phyloP scores from a whole-genome alignment of 2,329 filamentous ascomycete genomes.

The Sporothrix schenckii region DNA sequence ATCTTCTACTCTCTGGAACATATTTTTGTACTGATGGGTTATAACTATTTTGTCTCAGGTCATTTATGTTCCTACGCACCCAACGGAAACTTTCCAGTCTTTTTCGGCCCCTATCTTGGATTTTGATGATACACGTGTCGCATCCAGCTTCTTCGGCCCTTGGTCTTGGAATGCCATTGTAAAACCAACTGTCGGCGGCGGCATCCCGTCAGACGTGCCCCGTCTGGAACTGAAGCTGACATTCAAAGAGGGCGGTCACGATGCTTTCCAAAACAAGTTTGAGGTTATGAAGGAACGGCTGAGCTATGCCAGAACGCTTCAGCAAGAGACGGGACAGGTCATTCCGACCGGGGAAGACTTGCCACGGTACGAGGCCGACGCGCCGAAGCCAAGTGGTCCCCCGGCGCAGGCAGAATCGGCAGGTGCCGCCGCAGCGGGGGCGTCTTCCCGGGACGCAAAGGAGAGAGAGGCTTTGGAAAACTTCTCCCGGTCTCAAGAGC shows the following conservation, averaged over 20 bases:
- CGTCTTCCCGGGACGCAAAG: conserved; percentile 22
- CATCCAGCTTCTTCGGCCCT: conserved; percentile 87
- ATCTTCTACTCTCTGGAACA: too few species aligned
- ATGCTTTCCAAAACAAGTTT: conserved; percentile 82
- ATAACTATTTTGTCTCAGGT: conserved; percentile 56
- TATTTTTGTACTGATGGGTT: not conserved
- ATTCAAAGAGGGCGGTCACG: conserved; percentile 94
- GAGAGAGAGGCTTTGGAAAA: conserved; percentile 27
- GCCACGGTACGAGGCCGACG: conserved; percentile 74
- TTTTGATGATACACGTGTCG: conserved; percentile 81
- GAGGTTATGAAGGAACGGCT: conserved; percentile 83
- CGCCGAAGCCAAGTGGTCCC: conserved; percentile 37
- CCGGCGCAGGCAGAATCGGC: not conserved
- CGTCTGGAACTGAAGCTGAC: conserved; percentile 80
- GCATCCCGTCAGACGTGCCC: conserved; percentile 72
- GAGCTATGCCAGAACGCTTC: conserved; percentile 76
- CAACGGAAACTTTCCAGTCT: conserved; percentile 73
- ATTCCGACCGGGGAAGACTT: conserved; percentile 78
- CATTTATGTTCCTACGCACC: conserved; percentile 78
- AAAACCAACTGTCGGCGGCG: conserved; percentile 79
- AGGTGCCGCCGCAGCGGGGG: not conserved
- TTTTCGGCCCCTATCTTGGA: conserved; percentile 89
- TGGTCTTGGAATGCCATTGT: conserved; percentile 86
- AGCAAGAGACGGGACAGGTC: conserved; percentile 65
- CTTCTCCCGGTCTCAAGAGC: conserved; percentile 37